Evolutionary conservation across 2,329 filamentous ascomycete genomes (phyloP).

Genomic region (Colletotrichum cereale): DNA sequence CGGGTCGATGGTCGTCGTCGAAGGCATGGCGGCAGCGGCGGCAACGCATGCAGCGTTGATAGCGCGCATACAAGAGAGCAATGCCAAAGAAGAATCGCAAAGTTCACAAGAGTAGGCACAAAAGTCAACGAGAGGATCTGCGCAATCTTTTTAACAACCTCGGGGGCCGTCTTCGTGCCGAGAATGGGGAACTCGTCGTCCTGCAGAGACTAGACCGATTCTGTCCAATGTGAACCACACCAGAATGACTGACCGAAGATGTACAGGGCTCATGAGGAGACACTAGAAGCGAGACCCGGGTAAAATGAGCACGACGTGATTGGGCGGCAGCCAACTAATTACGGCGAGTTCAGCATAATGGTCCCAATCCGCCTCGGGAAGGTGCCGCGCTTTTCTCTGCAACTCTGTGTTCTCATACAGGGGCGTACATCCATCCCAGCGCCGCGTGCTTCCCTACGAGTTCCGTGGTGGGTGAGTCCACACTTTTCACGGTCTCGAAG

Average conservation of each 20-base stretch:
- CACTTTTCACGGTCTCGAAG: background rate
- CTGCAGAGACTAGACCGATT: background rate
- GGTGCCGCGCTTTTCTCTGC: background rate
- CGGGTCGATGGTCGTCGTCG: slow-evolving; percentile 32
- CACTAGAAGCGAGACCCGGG: background rate
- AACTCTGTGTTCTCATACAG: slow-evolving; percentile 9
- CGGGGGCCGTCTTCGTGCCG: background rate
- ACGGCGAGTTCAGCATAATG: background rate
- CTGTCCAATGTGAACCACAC: background rate
- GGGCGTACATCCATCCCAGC: background rate
- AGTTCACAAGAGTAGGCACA: slow-evolving; percentile 3
- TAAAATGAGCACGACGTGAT: background rate
- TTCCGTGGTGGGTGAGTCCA: background rate
- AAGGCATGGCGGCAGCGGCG: slow-evolving; percentile 20
- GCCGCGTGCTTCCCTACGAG: background rate
- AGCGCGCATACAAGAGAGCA: background rate
- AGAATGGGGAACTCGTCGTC: background rate
- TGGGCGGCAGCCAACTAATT: background rate
- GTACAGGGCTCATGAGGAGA: background rate
- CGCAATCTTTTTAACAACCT: slow-evolving; percentile 28
- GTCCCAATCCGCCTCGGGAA: background rate
- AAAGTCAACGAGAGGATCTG: background rate
- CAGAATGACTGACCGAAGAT: background rate
- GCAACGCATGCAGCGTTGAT: slow-evolving; percentile 1
- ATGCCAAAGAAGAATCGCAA: background rate